Evolutionary conservation across 208 protist genomes (phyloP).

Genomic region (Naegleria fowleri): DNA sequence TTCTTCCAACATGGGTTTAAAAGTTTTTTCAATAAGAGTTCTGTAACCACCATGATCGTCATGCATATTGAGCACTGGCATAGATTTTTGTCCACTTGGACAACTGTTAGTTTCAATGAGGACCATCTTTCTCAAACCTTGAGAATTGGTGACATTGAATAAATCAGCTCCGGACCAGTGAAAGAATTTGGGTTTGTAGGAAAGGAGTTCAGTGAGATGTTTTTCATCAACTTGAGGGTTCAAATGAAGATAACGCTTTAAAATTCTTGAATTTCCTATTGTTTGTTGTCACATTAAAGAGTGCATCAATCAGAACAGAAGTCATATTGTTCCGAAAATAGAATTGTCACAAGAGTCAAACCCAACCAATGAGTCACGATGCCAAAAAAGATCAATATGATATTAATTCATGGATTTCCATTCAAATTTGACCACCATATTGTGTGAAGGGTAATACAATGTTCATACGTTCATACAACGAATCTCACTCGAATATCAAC

Average conservation of each 20-base stretch:
- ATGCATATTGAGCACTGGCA: slow-evolving; percentile 37
- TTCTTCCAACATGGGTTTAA: slow-evolving; percentile 34
- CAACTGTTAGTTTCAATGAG: slow-evolving; percentile 63
- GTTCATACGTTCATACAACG: too few species aligned
- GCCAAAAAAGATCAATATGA: slow-evolving; percentile 33
- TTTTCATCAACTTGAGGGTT: slow-evolving; percentile 41
- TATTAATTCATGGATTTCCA: not conserved
- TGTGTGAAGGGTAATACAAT: too few species aligned
- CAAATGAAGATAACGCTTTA: slow-evolving; percentile 48
- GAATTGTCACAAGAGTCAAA: too few species aligned
- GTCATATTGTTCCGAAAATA: too few species aligned
- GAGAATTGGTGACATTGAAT: slow-evolving; percentile 45
- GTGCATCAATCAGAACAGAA: too few species aligned
- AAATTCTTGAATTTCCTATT: slow-evolving; percentile 46
- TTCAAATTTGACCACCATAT: too few species aligned
- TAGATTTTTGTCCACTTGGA: slow-evolving; percentile 54
- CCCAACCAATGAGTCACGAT: too few species aligned
- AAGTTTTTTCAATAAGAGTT: slow-evolving; percentile 35
- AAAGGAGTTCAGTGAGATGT: slow-evolving; percentile 39
- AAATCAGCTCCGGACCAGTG: slow-evolving; percentile 51
- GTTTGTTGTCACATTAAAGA: slow-evolving; percentile 42
- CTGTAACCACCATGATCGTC: slow-evolving; percentile 50
- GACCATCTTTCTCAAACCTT: slow-evolving; percentile 53
- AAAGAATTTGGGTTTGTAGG: slow-evolving; percentile 50
- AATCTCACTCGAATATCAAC: too few species aligned